Percentiles rank a stretch among this genome's conserved stretches.
These are phyloP conservation scores for Diaporthe longicolla DNA, from an alignment of 2,329 filamentous ascomycete species.

Conservation along the genomic window DNA sequence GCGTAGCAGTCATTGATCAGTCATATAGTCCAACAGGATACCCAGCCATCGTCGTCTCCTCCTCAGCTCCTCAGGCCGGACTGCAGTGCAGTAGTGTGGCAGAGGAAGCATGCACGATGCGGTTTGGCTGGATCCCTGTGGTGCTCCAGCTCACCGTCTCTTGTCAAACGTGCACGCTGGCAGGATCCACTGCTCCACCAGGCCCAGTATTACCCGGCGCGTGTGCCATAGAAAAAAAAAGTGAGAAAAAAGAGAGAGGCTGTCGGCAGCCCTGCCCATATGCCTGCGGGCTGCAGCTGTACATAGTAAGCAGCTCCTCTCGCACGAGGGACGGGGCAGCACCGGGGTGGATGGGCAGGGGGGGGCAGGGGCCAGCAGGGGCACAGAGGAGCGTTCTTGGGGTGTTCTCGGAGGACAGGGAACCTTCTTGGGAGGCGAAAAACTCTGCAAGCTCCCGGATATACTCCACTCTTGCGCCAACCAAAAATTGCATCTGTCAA, in stretches of 20 bases:
- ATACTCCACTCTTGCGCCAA: conserved; percentile 30
- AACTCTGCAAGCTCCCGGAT: conserved; percentile 41
- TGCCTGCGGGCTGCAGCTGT: too few relatives aligned
- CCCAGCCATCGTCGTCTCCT: conserved; percentile 3
- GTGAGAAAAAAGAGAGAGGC: conserved; percentile 21
- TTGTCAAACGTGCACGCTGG: conserved; percentile 38
- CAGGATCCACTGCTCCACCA: conserved; percentile 36
- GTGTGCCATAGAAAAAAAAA: conserved; percentile 36
- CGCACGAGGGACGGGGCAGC: conserved; percentile 13
- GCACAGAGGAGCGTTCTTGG: background rate
- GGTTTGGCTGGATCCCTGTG: conserved; percentile 23
- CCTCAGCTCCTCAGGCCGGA: conserved; percentile 36
- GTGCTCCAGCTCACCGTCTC: conserved; percentile 39
- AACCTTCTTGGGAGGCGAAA: conserved; percentile 27
- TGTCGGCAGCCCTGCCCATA: background rate
- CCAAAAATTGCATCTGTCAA: conserved; percentile 35
- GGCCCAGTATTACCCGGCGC: conserved; percentile 40
- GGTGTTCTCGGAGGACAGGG: conserved; percentile 33
- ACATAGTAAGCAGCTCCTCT: background rate
- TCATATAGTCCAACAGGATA: background rate
- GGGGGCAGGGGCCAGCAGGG: background rate
- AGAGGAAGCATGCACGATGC: conserved; percentile 28
- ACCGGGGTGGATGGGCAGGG: background rate
- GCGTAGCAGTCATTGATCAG: background rate
- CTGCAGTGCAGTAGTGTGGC: too few relatives aligned